Conservation (phyloP, 371 early-diverging fungal genomes). For the Mucor piriformis region DNA sequence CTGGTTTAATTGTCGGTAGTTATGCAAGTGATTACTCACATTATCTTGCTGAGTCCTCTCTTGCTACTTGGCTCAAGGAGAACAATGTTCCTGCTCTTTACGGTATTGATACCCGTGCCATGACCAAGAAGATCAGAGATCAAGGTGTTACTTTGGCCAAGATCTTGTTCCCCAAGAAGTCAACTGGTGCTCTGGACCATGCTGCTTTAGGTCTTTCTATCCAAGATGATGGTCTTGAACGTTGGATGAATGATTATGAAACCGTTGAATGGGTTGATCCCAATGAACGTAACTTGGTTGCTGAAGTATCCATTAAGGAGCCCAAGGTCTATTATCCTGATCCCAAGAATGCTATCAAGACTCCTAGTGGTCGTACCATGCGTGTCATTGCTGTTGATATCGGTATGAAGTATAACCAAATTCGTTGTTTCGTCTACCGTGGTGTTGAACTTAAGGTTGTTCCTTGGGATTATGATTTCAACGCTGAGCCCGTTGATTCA, state of each 20-base stretch:
- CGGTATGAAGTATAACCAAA: conserved; percentile 97
- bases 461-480: conserved; percentile 94
- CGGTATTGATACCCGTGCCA: conserved; percentile 94
- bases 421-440: conserved; percentile 92
- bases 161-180: conserved; percentile 81
- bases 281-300: conserved; percentile 91
- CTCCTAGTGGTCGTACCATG: conserved; percentile 76
- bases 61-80: conserved; percentile 87
- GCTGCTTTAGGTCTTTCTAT: conserved; percentile 45
- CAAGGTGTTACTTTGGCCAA: conserved; percentile 86
- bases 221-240: conserved; percentile 43
- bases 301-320: conserved; percentile 85
- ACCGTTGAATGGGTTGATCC: conserved; percentile 92
- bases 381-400: conserved; percentile 92
- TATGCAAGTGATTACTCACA: conserved; percentile 90
- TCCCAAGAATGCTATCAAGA: conserved; percentile 60
- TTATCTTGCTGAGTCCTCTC: conserved; percentile 86
- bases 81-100: conserved; percentile 87
- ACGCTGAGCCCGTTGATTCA: conserved; percentile 66
- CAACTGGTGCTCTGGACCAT: conserved; percentile 58
- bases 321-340: conserved; percentile 75
- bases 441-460: conserved; percentile 93
- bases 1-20: conserved; percentile 87
- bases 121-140: conserved; percentile 84
- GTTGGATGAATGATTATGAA: conserved; percentile 71